Evolutionary conservation across 805 yeast genomes (phyloP), one percentile per base, ranked within the genome.

Genomic region (Metschnikowia henanensis): DNA sequence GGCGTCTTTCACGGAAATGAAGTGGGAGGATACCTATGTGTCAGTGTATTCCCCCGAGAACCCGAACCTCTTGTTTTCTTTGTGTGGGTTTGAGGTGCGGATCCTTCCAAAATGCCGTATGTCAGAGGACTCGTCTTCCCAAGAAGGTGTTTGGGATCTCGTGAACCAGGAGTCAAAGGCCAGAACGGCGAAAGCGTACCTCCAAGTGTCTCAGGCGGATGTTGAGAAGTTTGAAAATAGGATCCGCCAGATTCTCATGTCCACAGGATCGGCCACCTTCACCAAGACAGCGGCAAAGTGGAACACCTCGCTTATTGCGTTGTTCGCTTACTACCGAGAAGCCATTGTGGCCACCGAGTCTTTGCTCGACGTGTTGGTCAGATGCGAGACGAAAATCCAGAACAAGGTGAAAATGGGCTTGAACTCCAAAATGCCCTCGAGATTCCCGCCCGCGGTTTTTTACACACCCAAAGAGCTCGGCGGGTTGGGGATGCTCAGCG

Each of bases 371-470:
- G 72, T 81, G 3, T 69, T 94, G 36, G 99, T 94, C 9, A 88
- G 86, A 57, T 80, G 95, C 52, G 99, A 94, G 58, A 91, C 97
- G 0, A 84, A 87, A 58, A 84, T 94, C 35, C 99, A 94, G 65
- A 94, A 91, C 42, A 76, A 96, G 52, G 96, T 94, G 16, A 94
- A 94, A 60, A 78, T 92, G 69, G 99, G 99, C 0, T 73, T 94
- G 48, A 94, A 94, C 57, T 92, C 98, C 12, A 94, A 94, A 65
- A 94, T 94, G 99, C 99, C 99, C 0, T 83, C 97, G 0, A 75
- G 99, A 43, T 94, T 94, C 67, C 99, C 99, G 3, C 99, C 99
- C 0, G 97, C 97, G 3, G 99, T 94, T 0, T 94, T 94, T 58
- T 94, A 94, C 61, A 90, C 99, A 0, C 99, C 99, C 0, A 92